phyloP scores from a whole-genome alignment of 768 basidiomycete species.

The Cystofilobasidium capitatum region DNA sequence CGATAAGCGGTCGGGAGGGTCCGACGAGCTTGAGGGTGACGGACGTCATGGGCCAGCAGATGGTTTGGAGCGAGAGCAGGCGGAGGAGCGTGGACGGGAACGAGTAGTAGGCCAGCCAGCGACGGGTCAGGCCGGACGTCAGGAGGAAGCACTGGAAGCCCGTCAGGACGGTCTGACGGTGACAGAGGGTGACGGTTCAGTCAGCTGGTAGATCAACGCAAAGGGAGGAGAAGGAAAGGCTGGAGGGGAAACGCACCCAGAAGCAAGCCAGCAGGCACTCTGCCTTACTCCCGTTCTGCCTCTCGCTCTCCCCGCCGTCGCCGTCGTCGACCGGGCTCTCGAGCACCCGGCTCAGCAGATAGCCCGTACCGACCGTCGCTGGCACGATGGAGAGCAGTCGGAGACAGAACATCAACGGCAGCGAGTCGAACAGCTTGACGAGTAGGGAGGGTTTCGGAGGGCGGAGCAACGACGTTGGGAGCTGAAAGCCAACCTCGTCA shows the following conservation, averaged over 20 bases:
- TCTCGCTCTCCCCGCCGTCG: background rate
- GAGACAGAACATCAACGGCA: slow-evolving; percentile 4
- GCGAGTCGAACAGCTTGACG: background rate
- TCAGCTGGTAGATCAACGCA: no score
- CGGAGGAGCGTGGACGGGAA: slow-evolving; percentile 80
- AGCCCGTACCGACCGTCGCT: slow-evolving; percentile 12
- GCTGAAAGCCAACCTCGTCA: background rate
- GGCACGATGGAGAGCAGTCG: slow-evolving; percentile 20
- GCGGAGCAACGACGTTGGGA: slow-evolving; percentile 17
- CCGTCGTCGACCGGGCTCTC: background rate
- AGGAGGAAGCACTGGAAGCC: slow-evolving; percentile 80
- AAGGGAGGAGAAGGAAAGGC: background rate
- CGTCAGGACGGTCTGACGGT: slow-evolving; percentile 60
- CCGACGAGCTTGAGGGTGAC: slow-evolving; percentile 68
- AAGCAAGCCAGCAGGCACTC: slow-evolving; percentile 21
- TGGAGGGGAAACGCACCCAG: slow-evolving; percentile 14
- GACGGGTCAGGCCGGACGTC: slow-evolving; percentile 75
- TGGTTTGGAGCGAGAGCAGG: slow-evolving; percentile 81
- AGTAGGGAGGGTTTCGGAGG: slow-evolving; percentile 2
- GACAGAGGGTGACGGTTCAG: background rate
- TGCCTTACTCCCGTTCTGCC: slow-evolving; percentile 4
- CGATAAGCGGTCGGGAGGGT: slow-evolving; percentile 64
- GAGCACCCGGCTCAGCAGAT: slow-evolving; percentile 12
- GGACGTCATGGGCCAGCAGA: slow-evolving; percentile 92
- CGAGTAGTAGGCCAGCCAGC: slow-evolving; percentile 87